Percentiles rank a stretch among this genome's conserved stretches.
These are phyloP conservation scores for Lactarius vividus DNA, from an alignment of 768 basidiomycete genomes.

Conservation along the genomic window DNA sequence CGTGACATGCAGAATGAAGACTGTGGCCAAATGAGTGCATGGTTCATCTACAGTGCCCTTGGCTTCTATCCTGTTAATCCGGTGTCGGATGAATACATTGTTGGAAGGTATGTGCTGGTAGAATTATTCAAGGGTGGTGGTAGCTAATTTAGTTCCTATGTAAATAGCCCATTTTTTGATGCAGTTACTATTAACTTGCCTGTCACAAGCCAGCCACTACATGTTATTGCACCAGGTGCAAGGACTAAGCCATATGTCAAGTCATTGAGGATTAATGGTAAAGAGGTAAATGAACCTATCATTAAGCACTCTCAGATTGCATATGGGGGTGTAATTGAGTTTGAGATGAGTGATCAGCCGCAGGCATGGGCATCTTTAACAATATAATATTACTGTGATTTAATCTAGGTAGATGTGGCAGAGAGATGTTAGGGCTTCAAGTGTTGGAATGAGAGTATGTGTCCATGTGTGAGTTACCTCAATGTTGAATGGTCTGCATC, in stretches of 20 bases:
- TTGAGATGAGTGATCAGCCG: conserved; percentile 59
- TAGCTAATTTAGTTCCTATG: not conserved
- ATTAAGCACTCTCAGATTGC: conserved; percentile 62
- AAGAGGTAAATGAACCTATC: conserved; percentile 42
- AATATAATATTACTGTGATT: too few relatives aligned
- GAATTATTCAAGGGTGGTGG: not conserved
- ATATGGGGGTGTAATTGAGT: conserved; percentile 54
- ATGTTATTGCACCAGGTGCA: conserved; percentile 57
- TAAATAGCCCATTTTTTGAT: conserved; percentile 50
- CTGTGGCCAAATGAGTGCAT: conserved; percentile 88
- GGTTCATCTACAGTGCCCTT: conserved; percentile 80
- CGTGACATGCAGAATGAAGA: conserved; percentile 65
- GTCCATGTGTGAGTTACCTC: too few relatives aligned
- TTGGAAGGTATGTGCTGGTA: conserved; percentile 57
- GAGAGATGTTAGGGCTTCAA: too few relatives aligned
- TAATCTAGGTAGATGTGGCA: too few relatives aligned
- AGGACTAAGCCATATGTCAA: conserved; percentile 58
- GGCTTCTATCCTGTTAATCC: conserved; percentile 88
- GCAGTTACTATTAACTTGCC: conserved; percentile 56
- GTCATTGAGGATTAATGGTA: conserved; percentile 54
- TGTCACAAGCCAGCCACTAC: conserved; percentile 38
- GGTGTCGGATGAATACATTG: conserved; percentile 67
- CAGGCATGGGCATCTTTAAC: conserved; percentile 35
- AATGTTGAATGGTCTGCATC: too few relatives aligned
- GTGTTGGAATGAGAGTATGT: too few relatives aligned